phyloP scores from a whole-genome alignment of 257 asterid species.

The Solanum paucissectum region DNA sequence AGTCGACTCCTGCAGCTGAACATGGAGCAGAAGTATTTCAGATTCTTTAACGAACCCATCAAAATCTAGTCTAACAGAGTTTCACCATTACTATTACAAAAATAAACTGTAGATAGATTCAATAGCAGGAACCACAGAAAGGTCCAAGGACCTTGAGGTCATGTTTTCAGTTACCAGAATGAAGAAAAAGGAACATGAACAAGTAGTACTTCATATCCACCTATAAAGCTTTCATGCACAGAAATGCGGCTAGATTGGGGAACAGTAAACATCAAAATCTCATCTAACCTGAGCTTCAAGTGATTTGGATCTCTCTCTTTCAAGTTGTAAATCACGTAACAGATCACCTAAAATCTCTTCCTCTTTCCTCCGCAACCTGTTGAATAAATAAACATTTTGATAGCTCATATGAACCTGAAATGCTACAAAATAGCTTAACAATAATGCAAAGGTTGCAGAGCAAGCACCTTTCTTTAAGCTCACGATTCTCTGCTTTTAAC shows the following conservation, averaged over 20 bases:
- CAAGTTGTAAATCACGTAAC: conserved; percentile 51
- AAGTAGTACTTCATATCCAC: background rate
- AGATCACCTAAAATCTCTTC: conserved; percentile 67
- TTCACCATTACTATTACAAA: background rate
- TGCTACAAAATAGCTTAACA: background rate
- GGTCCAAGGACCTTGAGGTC: background rate
- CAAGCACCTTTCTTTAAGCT: conserved; percentile 52
- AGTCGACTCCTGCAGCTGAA: conserved; percentile 47
- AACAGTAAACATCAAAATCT: background rate
- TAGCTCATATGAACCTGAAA: background rate
- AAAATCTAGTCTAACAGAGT: background rate
- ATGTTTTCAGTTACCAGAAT: background rate
- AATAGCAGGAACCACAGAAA: background rate
- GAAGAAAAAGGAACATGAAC: background rate
- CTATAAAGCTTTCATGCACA: background rate
- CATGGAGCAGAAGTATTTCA: background rate
- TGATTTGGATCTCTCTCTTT: conserved; percentile 54
- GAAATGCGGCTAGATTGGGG: background rate
- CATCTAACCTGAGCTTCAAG: conserved; percentile 64
- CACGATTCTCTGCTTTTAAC: conserved; percentile 64
- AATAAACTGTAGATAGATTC: background rate
- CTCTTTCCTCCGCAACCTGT: conserved; percentile 63
- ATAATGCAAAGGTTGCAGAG: background rate
- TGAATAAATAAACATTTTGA: background rate
- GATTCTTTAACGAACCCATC: background rate